These are phyloP conservation scores for Mortierella sp. DNA, from an alignment of 371 early-diverging fungal genomes.

Conservation along the genomic window DNA sequence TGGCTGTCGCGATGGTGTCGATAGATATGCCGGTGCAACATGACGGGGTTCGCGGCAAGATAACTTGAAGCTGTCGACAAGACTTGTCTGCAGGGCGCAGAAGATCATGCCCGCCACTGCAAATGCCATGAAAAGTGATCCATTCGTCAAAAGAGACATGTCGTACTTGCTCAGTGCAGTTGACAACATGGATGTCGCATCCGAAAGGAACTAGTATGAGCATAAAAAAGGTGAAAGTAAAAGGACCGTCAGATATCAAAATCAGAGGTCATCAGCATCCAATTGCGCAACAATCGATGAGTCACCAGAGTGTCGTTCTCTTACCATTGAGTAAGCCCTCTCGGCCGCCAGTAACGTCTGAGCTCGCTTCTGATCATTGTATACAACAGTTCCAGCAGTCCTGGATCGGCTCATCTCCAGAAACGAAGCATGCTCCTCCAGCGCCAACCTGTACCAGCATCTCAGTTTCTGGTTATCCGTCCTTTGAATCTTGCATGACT, in stretches of 20 bases:
- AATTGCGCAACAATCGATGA: too few species aligned
- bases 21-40: background rate
- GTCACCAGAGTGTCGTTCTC: background rate
- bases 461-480: slow-evolving; percentile 33
- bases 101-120: slow-evolving; percentile 46
- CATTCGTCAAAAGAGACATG: slow-evolving; percentile 51
- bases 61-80: slow-evolving; percentile 27
- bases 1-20: background rate
- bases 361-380: background rate
- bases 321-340: slow-evolving; percentile 35
- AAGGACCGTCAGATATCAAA: background rate
- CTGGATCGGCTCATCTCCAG: slow-evolving; percentile 20
- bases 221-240: background rate
- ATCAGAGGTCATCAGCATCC: background rate
- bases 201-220: slow-evolving; percentile 43
- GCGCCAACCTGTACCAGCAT: slow-evolving; percentile 36
- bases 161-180: slow-evolving; percentile 56
- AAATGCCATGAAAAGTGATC: slow-evolving; percentile 53
- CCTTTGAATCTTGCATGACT: background rate
- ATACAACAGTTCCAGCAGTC: background rate
- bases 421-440: slow-evolving; percentile 36
- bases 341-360: slow-evolving; percentile 16
- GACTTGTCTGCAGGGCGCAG: slow-evolving; percentile 40
- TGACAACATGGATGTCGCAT: slow-evolving; percentile 55
- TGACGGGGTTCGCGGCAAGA: slow-evolving; percentile 33